Base-by-base conservation (phyloP, 2,329 filamentous ascomycete genomes). In the Colletotrichum zoysiae region DNA sequence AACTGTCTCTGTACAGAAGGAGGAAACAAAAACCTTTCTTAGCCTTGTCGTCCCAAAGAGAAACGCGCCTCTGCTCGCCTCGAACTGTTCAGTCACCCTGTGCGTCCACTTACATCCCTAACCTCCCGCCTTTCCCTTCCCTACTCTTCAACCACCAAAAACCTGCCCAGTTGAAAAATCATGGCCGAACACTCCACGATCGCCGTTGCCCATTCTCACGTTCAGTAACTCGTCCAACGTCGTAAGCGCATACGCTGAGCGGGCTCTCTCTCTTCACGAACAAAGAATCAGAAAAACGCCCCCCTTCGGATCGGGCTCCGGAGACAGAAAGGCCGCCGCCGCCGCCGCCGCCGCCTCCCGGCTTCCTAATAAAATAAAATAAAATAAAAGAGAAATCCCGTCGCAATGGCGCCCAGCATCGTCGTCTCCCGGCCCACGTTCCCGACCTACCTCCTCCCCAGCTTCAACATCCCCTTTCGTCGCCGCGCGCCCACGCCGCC, bases 401-500 rank as follows among this genome's bases (percentile, higher is more conserved):
- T 56, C 61, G 38, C 55, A 26, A 70, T 74, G 72, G 70, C 72
- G 61, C 72, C 72, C 23, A 72, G 65, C 38, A 84, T 84, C 74
- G 78, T 82, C 73, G 82, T 82, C 56, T 84, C 82, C 26, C 80
- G 79, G 67, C 85, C 83, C 35, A 79, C 81, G 38, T 89, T 89
- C 75, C 83, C 87, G 14, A 82, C 77, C 73, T 90, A 86, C 76
- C 81, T 90, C 35, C 82, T 89, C 30, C 86, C 87, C 14, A 86
- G 81, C 76, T 80, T 89, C 74, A 81, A 79, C 57, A 81, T 87
- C 55, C 82, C 85, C n/a, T 84, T 87, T 74, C 81, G 81, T 53
- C 83, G 83, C 62, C 83, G 83, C 11, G 5, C 55, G 14, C 11
- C 55, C 70, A 80, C 80, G 51, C 80, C 81, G 12, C 76, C 80